Evolutionary conservation across 2,329 filamentous ascomycete genomes (phyloP), one percentile per base, ranked within the genome.

Genomic region (Phyllosticta capitalensis): DNA sequence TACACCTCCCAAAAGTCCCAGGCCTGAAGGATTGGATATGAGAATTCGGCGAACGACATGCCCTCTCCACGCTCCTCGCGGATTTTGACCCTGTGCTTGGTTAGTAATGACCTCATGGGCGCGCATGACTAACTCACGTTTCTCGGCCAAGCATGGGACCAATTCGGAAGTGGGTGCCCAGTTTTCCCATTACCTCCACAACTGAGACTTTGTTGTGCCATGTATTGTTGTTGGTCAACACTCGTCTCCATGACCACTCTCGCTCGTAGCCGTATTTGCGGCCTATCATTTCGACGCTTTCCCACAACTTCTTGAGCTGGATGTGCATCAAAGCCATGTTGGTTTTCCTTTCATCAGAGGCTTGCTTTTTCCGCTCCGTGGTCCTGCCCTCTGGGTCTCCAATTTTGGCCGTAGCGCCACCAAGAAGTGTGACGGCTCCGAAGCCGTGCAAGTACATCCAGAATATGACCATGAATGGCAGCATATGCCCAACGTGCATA

Each of bases 1-100:
- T 89, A 95, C 76, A 97, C 81, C 65, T 89, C 81, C 89, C 90
- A 97, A 83, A 92, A 99, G 72, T 99, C 94, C 88, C 92, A 97
- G 21, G 88, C 91, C 71, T 99, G 94, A 67, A 97, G 83, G 17
- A 99, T 76, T 1, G 95, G 94, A 69, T 99, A 99, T 50, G 85
- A 83, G 72, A 99, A 96, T 71, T 99, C 94, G 38, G 90, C 87
- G 67, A 95, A 88, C 0, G 92, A 95, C 87, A 99, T 92, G 66
- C 94, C 95, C 64, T 94, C 89, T 45, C 90, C 90, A 57, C 85
- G 85, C n/a, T 82, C 81, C 79, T 97, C 81, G 68, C 91, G 90
- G 60, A 84, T 86, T 74, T 90, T 94, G 58, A 95, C 91, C 33
- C 83, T 85, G 30, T 12, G 55, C 33, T 53, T 38, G 28, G 52